A percentile compares a stretch with the other conserved stretches of the same genome.
Evolutionary conservation across 2,329 filamentous ascomycete genomes (phyloP).

Genomic region (Fonsecaea multimorphosa): DNA sequence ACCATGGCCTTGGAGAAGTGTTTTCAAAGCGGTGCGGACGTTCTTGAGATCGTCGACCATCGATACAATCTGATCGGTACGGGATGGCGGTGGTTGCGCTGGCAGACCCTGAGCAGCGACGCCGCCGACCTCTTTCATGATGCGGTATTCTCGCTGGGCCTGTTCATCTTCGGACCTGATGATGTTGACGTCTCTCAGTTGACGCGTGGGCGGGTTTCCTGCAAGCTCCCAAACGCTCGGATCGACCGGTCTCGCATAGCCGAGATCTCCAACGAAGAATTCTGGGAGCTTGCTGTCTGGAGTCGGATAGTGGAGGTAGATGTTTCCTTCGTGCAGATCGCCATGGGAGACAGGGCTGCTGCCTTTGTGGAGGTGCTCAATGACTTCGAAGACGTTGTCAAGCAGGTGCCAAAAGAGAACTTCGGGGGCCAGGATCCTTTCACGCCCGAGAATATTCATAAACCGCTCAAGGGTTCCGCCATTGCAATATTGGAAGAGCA

Average conservation of each 20-base stretch:
- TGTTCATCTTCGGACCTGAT: background rate
- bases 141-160: background rate
- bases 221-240: constrained; percentile 1
- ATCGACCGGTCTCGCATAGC: background rate
- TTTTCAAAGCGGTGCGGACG: background rate
- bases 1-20: background rate
- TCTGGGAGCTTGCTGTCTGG: constrained; percentile 19
- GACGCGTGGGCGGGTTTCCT: background rate
- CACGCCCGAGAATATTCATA: background rate
- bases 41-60: constrained; percentile 5
- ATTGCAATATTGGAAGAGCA: constrained; percentile 27
- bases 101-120: background rate
- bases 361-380: constrained; percentile 19
- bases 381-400: constrained; percentile 17
- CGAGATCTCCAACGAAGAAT: constrained; percentile 23
- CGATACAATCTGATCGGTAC: background rate
- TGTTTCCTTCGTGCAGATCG: constrained; percentile 22
- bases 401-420: constrained; percentile 20
- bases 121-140: background rate
- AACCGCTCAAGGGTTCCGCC: constrained; percentile 24
- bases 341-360: constrained; percentile 5
- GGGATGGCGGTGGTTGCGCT: background rate
- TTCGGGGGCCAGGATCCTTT: constrained; percentile 5
- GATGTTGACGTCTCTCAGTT: background rate
- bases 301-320: constrained; percentile 27